Evolutionary conservation across 2,329 filamentous ascomycete genomes (phyloP), one percentile per base, ranked within the genome.

Genomic region (Trichoderma sp.): DNA sequence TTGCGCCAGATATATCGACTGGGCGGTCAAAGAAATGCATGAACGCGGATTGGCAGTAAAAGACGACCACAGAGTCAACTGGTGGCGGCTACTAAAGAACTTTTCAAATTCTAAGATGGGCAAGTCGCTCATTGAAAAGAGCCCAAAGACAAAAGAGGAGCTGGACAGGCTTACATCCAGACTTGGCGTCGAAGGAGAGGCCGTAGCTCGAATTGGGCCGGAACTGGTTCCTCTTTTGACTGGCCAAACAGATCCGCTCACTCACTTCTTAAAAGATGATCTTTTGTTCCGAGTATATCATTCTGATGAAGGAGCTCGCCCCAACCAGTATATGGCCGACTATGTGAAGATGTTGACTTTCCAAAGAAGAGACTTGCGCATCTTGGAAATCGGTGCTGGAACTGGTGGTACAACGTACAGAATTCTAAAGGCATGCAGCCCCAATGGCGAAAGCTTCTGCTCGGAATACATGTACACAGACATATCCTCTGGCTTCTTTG

Each of bases 401-500:
- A 81, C 77, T 1, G 79, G 79, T 4, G 74, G 75, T 6, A 74
- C 77, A 14, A 81, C 79, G 0, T 63, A 69, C 4, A 65, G 71
- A 0, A 67, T 76, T 56, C 53, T 80, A 14, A 66, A 72, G 40
- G 71, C 72, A 19, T 69, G 49, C 11, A 65, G 35, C 2, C 43
- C 62, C 1, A 52, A 35, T 43, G 62, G 68, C 6, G 40, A 67
- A 2, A 31, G 14, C 6, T 58, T 69, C 16, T 53, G 29, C 31
- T 52, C 61, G 1, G 33, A 66, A 5, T 81, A 82, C 69, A 77
- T 75, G 6, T 82, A 77, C 68, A 82, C 81, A 3, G 81, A 83
- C 57, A 80, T 82, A 33, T 81, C 81, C 0, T 71, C 76, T 1
- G 76, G 73, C 1, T 82, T 81, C 73, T 82, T 82, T 57, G 75